phyloP scores from a whole-genome alignment of 2,329 filamentous ascomycete species.

The Aspergillus alliaceus region DNA sequence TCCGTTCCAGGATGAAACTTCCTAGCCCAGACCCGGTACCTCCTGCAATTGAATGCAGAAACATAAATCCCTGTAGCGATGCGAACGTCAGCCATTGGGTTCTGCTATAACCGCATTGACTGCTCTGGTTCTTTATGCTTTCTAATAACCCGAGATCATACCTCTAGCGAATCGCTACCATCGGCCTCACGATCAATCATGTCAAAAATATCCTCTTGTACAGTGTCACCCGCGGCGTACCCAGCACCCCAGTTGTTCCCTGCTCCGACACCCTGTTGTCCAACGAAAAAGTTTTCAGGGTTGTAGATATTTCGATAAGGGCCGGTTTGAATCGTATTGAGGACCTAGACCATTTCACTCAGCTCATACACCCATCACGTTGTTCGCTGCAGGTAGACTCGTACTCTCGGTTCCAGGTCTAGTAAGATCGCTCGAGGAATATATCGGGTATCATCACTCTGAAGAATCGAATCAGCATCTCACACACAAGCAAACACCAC shows the following conservation, averaged over 20 bases:
- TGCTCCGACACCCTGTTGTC: constrained; percentile 88
- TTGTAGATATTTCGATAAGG: constrained; percentile 99
- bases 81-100: constrained; percentile 2
- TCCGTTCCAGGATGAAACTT: constrained; percentile 87
- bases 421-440: constrained; percentile 95
- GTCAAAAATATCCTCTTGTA: constrained; percentile 97
- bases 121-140: background rate
- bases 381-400: constrained; percentile 16
- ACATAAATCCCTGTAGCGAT: constrained; percentile 78
- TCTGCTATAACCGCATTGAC: background rate
- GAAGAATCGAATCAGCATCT: background rate
- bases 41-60: constrained; percentile 95
- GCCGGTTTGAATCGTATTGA: constrained; percentile 88
- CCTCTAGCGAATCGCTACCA: constrained; percentile 94
- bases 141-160: constrained; percentile 32
- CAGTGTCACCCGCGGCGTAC: constrained; percentile 85
- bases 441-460: constrained; percentile 97
- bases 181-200: constrained; percentile 99
- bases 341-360: constrained; percentile 55
- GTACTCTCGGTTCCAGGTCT: constrained; percentile 86
- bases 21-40: constrained; percentile 95
- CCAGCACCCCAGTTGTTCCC: constrained; percentile 99
- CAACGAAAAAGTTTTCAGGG: constrained; percentile 97
- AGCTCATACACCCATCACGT: background rate
- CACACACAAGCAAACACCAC: background rate